A percentile compares a stretch with the other conserved stretches of the same genome.
Evolutionary conservation across 306 rosid species (phyloP).

Genomic region (Herpetospermum pedunculosum): DNA sequence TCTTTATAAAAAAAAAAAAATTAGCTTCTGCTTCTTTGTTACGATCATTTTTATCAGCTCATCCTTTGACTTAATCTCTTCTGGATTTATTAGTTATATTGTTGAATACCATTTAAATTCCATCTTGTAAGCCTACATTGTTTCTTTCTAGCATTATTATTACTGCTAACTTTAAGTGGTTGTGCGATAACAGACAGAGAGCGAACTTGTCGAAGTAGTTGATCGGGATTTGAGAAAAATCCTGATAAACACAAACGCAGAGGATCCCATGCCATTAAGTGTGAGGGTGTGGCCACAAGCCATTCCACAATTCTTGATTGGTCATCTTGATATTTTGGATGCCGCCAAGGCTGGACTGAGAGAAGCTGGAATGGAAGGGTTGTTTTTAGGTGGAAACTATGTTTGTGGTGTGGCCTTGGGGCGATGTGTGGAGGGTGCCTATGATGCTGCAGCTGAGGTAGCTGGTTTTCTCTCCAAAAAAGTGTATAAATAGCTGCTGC

Average conservation of each 20-base stretch:
- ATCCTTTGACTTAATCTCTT: not conserved
- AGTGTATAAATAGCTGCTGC: conserved; percentile 34
- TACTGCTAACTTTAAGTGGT: conserved; percentile 9
- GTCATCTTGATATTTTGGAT: conserved; percentile 78
- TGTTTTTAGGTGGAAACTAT: conserved; percentile 87
- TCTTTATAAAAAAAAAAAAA: too few species aligned
- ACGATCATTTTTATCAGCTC: too few species aligned
- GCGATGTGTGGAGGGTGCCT: conserved; percentile 91
- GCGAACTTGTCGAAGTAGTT: conserved; percentile 69
- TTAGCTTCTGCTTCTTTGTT: too few species aligned
- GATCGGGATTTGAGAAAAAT: conserved; percentile 82
- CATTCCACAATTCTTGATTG: conserved; percentile 89
- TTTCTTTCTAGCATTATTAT: not conserved
- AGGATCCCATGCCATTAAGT: conserved; percentile 53
- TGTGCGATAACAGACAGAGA: conserved; percentile 42
- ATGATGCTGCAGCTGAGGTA: conserved; percentile 69
- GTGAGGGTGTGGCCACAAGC: conserved; percentile 91
- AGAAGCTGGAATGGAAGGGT: conserved; percentile 50
- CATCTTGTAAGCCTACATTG: not conserved
- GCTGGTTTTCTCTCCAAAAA: conserved; percentile 45
- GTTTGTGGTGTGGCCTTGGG: conserved; percentile 94
- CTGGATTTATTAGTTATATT: not conserved
- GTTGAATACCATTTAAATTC: not conserved
- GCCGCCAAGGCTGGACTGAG: conserved; percentile 54
- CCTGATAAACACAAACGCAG: conserved; percentile 53